Evolutionary conservation across 345 rosid genomes (phyloP).

Genomic region (Populus davidiana): DNA sequence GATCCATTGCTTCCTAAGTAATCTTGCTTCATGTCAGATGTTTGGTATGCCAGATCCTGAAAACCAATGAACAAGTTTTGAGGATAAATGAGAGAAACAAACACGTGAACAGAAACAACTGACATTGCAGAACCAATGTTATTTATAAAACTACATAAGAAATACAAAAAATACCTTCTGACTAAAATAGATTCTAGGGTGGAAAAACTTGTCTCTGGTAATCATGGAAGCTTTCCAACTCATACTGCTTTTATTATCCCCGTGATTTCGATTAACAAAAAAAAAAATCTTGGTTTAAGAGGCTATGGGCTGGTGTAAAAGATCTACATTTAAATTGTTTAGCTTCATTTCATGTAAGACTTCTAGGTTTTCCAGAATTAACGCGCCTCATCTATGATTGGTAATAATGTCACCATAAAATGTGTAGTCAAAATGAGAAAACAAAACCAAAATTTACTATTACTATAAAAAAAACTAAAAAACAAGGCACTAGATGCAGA

Average conservation of each 20-base stretch:
- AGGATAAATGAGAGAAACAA: not conserved
- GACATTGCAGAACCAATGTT: not conserved
- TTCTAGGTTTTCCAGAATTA: not conserved
- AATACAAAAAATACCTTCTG: not conserved
- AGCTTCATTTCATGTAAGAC: not conserved
- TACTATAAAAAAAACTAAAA: not conserved
- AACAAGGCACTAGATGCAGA: not conserved
- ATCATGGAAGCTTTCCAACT: not conserved
- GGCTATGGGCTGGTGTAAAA: not conserved
- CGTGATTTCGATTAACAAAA: not conserved
- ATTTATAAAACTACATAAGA: not conserved
- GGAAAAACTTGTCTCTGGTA: not conserved
- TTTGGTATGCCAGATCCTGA: slow-evolving; percentile 37
- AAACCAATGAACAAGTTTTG: slow-evolving; percentile 7
- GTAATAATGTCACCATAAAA: not conserved
- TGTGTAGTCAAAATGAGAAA: not conserved
- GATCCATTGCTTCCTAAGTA: slow-evolving; percentile 34
- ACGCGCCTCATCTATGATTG: not conserved
- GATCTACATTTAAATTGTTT: not conserved
- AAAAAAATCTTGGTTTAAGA: not conserved
- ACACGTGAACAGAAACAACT: not conserved
- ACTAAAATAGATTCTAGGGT: not conserved
- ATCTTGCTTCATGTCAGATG: slow-evolving; percentile 35
- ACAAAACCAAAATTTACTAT: not conserved
- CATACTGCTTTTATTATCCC: not conserved